Base-by-base conservation (phyloP, 2,329 filamentous ascomycete species). In the Clonostachys chloroleuca region DNA sequence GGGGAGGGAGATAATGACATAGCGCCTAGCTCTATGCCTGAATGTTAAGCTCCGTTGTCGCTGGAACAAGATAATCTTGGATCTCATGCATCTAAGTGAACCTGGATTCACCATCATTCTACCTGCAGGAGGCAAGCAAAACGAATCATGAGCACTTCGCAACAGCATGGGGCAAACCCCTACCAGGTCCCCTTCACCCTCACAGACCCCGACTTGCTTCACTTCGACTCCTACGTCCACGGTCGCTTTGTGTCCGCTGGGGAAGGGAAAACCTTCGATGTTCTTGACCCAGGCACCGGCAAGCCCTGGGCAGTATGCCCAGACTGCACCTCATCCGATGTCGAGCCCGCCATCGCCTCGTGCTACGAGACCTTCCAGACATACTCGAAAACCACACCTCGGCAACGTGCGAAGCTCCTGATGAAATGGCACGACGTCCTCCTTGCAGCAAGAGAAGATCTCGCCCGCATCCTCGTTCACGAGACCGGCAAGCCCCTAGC, bases 401-500 rank as follows among this genome's bases (percentile, higher is more conserved):
- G 65, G 36, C 46, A 51, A 51, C 58, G 69, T 12, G 64, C 66
- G 5, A 55, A 67, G 43, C 58, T 59, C 41, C 52, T 77, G 77
- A 34, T 70, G 68, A 48, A 80, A 14, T 48, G 47, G 47, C 12
- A 48, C 36, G 67, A 61, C 9, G 56, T 73, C 6, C 50, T 62
- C 4, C 54, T 52, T 9, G 73, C 68, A 68, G 60, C 68, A 48
- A 47, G 54, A 3, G 58, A 64, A 5, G 70, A 73, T 43, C 46
- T 74, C 5, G 68, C 69, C 0, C 61, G 53, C 34, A 57, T 73
- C 5, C 47, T 74, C 1, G 65, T 67, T 3, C 60, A 66, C 50
- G 77, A 83, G 59, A 82, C 78, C 0, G 80, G 80, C 4, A 83
- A 83, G 53, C 77, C 80, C 3, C 62, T 80, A 0, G 59, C 67